Evolutionary conservation across 2,329 filamentous ascomycete species (phyloP).

Genomic region (Paracamarosporium sp.): DNA sequence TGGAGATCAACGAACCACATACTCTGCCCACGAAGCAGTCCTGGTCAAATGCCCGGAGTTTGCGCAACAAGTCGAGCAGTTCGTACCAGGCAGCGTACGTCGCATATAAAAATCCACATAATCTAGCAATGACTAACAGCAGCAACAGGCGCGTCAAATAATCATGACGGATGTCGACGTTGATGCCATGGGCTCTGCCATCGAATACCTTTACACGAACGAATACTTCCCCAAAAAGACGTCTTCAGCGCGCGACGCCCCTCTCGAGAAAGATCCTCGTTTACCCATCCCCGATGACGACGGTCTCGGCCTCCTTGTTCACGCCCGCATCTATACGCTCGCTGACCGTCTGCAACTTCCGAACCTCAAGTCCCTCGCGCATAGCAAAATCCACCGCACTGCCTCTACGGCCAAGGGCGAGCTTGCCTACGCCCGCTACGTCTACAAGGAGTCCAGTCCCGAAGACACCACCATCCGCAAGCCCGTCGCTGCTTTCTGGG

Average conservation of each 20-base stretch:
- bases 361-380: conserved; percentile 76
- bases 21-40: conserved; percentile 82
- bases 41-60: conserved; percentile 79
- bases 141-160: conserved; percentile 67
- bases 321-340: conserved; percentile 88
- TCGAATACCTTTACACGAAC: conserved; percentile 83
- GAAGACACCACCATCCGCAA: conserved; percentile 78
- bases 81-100: conserved; percentile 68
- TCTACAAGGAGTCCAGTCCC: conserved; percentile 76
- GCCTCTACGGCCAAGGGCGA: conserved; percentile 87
- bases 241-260: conserved; percentile 67
- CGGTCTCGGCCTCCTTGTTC: conserved; percentile 84
- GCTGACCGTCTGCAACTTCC: conserved; percentile 75
- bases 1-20: conserved; percentile 65
- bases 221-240: conserved; percentile 79
- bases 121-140: background rate
- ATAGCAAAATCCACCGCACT: conserved; percentile 90
- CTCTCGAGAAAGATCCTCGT: conserved; percentile 72
- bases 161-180: conserved; percentile 71
- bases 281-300: conserved; percentile 73
- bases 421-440: conserved; percentile 89
- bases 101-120: too few species aligned
- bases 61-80: conserved; percentile 65
- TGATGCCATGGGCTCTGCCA: conserved; percentile 77
- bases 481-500: conserved; percentile 91